Percentiles rank a stretch among this genome's conserved stretches.
Evolutionary conservation across 2,329 filamentous ascomycete genomes (phyloP).

Genomic region (Orbilia quercus): DNA sequence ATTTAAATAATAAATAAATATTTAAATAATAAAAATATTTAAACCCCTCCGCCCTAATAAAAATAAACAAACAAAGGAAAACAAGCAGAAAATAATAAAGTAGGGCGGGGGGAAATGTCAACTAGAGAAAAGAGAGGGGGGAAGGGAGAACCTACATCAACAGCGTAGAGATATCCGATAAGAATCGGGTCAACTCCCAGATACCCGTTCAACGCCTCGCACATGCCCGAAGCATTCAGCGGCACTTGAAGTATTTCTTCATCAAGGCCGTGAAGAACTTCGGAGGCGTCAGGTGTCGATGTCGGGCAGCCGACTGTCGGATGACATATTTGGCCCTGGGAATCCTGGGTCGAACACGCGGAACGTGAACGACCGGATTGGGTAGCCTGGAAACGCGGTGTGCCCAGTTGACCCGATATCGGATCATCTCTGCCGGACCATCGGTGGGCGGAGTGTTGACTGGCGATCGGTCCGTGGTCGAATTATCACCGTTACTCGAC

Average conservation of each 20-base stretch:
- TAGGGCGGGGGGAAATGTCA: not conserved
- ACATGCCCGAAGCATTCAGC: not conserved
- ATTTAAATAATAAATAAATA: too few relatives aligned
- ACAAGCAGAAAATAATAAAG: not conserved
- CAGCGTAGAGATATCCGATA: not conserved
- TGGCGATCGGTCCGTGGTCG: too few relatives aligned
- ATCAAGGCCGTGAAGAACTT: not conserved
- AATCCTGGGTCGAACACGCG: constrained; percentile 3
- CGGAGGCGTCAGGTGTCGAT: not conserved
- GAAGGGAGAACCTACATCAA: constrained; percentile 2
- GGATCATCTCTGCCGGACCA: constrained; percentile 8
- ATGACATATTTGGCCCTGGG: not conserved
- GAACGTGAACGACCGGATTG: constrained; percentile 7
- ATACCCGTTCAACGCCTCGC: too few relatives aligned
- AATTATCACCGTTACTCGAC: too few relatives aligned
- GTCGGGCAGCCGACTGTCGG: too few relatives aligned
- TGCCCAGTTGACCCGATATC: constrained; percentile 13
- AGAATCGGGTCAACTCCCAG: not conserved
- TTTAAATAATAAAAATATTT: not conserved
- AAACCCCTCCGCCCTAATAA: not conserved
- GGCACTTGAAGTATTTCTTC: not conserved
- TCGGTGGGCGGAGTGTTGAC: not conserved
- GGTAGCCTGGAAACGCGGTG: not conserved
- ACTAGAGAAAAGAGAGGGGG: not conserved
- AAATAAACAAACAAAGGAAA: not conserved